A percentile compares a stretch with the other conserved stretches of the same genome.
These are phyloP conservation scores for Phytophthora parvispora DNA, from an alignment of 352 stramenopile genomes.

Conservation along the genomic window DNA sequence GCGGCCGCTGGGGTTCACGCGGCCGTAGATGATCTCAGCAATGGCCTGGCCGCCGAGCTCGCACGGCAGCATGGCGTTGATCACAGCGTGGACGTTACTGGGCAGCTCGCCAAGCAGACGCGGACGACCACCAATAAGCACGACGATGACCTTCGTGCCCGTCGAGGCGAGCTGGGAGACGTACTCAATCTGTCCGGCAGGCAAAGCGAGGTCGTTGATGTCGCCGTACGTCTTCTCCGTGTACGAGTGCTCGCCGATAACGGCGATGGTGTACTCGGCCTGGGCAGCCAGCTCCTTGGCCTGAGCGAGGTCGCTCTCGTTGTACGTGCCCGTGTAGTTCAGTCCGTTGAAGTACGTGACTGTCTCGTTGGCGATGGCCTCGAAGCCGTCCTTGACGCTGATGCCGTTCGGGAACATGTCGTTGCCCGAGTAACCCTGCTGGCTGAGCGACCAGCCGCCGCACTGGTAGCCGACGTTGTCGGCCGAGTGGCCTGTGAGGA, in stretches of 20 bases:
- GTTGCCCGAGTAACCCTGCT: constrained; percentile 84
- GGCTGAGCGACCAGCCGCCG: constrained; percentile 85
- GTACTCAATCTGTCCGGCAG: constrained; percentile 77
- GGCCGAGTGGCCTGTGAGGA: constrained; percentile 68
- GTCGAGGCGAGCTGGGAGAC: constrained; percentile 67
- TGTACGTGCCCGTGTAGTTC: constrained; percentile 58
- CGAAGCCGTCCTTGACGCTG: constrained; percentile 65
- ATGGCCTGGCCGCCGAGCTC: constrained; percentile 83
- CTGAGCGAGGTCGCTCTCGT: constrained; percentile 52
- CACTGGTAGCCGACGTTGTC: constrained; percentile 75
- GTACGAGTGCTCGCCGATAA: constrained; percentile 82
- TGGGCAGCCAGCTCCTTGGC: constrained; percentile 62
- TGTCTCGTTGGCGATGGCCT: constrained; percentile 36
- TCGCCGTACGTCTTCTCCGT: constrained; percentile 86
- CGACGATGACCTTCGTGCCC: constrained; percentile 79
- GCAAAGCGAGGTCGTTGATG: constrained; percentile 77
- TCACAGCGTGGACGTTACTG: constrained; percentile 68
- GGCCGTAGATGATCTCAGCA: constrained; percentile 85
- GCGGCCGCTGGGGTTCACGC: constrained; percentile 84
- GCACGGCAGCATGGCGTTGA: constrained; percentile 84
- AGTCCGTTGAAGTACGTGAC: constrained; percentile 68
- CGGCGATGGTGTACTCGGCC: constrained; percentile 73
- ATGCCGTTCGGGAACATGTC: constrained; percentile 66
- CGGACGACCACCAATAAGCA: constrained; percentile 80
- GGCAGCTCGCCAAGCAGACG: constrained; percentile 71